phyloP scores from a whole-genome alignment of 2,329 filamentous ascomycete species.

The Penicillium concentricum region DNA sequence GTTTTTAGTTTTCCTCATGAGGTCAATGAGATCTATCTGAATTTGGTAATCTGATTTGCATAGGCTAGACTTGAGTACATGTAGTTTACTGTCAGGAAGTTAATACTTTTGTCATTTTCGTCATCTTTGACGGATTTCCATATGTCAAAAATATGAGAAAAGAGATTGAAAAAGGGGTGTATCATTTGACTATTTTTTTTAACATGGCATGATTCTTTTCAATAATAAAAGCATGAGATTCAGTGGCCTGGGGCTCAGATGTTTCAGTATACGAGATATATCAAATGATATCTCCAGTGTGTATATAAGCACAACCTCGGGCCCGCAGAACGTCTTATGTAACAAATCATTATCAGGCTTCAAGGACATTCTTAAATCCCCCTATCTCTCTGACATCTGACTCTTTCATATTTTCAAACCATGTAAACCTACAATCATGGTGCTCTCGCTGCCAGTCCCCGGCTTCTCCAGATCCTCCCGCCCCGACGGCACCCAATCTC shows the following conservation, averaged over 20 bases:
- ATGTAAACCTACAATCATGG: conserved; percentile 39
- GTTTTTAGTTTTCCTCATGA: conserved; percentile 2
- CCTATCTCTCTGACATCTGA: neutral
- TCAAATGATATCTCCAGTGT: too few relatives aligned
- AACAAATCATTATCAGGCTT: neutral
- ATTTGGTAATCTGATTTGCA: neutral
- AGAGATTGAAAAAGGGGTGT: too few relatives aligned
- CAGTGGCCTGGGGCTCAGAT: neutral
- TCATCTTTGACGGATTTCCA: neutral
- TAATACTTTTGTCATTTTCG: neutral
- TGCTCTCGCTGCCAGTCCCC: conserved; percentile 39
- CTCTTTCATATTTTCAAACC: neutral
- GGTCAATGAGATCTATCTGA: conserved; percentile 3
- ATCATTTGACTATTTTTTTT: too few relatives aligned
- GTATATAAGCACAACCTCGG: too few relatives aligned
- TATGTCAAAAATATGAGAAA: too few relatives aligned
- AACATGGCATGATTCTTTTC: neutral
- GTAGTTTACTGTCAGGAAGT: neutral
- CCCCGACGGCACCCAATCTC: conserved; percentile 24
- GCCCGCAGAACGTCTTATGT: neutral
- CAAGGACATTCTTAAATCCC: neutral
- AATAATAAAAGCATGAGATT: neutral
- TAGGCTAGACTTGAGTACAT: neutral
- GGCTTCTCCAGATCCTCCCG: conserved; percentile 36
- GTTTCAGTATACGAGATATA: neutral